Evolutionary conservation across 176 grass and related monocot species (phyloP).

Genomic region (Saccharum officinarum): DNA sequence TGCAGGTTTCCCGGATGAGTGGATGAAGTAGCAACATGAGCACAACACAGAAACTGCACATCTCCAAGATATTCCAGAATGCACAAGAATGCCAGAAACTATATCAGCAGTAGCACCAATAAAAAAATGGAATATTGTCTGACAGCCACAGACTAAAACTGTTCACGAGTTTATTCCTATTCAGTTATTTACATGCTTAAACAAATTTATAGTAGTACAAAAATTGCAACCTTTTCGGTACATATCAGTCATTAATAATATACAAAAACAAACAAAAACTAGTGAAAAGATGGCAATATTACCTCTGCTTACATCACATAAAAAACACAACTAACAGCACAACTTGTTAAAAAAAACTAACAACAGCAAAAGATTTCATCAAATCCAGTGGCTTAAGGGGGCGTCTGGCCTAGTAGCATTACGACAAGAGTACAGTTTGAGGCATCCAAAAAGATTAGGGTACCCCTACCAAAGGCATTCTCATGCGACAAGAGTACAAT

Average conservation of each 20-base stretch:
- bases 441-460: slow-evolving; percentile 19
- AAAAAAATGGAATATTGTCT: no score
- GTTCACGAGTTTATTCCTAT: not conserved
- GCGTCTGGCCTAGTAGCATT: not conserved
- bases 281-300: not conserved
- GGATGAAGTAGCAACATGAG: not conserved
- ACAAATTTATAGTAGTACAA: no score
- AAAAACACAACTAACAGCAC: no score
- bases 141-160: slow-evolving; percentile 11
- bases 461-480: slow-evolving; percentile 83
- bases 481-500: slow-evolving; percentile 45
- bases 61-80: slow-evolving; percentile 13
- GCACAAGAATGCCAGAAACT: not conserved
- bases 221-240: no score
- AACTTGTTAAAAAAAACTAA: no score
- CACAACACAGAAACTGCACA: not conserved
- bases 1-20: slow-evolving; percentile 35
- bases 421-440: slow-evolving; percentile 6
- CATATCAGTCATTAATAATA: no score
- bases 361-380: not conserved
- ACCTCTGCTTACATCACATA: not conserved
- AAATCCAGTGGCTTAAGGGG: not conserved
- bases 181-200: not conserved
- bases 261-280: no score
- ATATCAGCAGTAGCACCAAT: not conserved